Base-by-base conservation (phyloP, 257 asterid genomes). In the Phtheirospermum japonicum region DNA sequence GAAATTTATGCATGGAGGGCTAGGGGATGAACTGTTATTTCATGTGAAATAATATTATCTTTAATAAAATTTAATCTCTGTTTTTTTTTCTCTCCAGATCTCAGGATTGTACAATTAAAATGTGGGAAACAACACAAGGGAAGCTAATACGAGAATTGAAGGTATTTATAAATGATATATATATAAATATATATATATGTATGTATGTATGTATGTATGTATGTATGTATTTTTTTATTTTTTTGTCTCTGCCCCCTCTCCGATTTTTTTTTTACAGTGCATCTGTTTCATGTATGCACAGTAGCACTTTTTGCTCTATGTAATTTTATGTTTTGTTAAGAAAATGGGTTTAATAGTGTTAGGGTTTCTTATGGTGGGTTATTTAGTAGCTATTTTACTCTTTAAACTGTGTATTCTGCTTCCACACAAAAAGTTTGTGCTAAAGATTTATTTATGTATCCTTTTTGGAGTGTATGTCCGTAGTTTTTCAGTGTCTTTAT, bases 71-170 rank as follows among this genome's bases (percentile, higher is more conserved):
- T 10, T 13, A 23, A 63, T 17, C 18, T 61, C 55, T 63, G 49
- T 52, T 28, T 59, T 68, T 75, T 28, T 39, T 71, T n/a, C n/a
- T n/a, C 58, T 82, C 73, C 82, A 92, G 97, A 71, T 92, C 99
- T 63, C 90, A 89, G 76, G 99, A 92, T 77, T 86, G 97, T 68
- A 92, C 93, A 17, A 89, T 89, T 77, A 92, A 92, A 73, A 83
- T 92, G 83, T 92, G 97, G 99, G 89, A 92, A 71, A 80, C 95
- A 58, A 6, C 95, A 42, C 84, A 89, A 45, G 97, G 98, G 63
- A 89, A 89, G 85, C 82, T 92, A 61, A 89, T 89, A 55, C 86
- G 96, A 19, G 95, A 89, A 70, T 72, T 89, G 76, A 92, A 85
- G 97, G 99, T 86, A 72, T 73, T 66, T 12, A 55, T 61, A 6